Conservation (phyloP, 306 rosid species). For the Malus sieversii region DNA sequence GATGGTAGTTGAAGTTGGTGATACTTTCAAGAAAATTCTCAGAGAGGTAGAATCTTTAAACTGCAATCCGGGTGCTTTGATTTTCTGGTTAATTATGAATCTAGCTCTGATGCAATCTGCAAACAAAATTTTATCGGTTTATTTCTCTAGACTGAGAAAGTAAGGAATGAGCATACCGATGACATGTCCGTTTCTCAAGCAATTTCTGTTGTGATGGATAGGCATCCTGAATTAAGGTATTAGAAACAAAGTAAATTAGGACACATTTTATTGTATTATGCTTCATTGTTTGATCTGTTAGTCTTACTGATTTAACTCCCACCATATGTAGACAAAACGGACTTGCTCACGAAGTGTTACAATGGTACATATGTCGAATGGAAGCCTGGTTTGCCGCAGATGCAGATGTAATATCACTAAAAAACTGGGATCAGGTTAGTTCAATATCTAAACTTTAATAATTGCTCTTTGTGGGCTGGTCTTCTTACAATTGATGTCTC, state of each 20-base stretch:
- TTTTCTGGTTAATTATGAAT: background rate
- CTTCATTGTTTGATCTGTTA: background rate
- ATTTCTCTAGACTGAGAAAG: conserved; percentile 45
- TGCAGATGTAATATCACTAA: conserved; percentile 66
- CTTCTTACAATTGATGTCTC: background rate
- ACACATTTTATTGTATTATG: background rate
- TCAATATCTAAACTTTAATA: background rate
- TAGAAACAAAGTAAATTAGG: background rate
- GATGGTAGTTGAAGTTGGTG: conserved; percentile 60
- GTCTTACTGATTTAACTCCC: background rate
- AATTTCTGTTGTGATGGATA: conserved; percentile 48
- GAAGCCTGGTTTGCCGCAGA: conserved; percentile 90
- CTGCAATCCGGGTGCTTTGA: background rate
- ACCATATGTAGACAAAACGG: conserved; percentile 50
- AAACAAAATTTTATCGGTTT: background rate
- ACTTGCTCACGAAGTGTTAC: conserved; percentile 61
- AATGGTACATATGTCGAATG: conserved; percentile 75
- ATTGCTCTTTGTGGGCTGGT: no score
- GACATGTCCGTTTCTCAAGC: conserved; percentile 63
- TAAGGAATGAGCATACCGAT: conserved; percentile 54
- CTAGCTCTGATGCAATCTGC: background rate
- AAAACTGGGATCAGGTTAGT: conserved; percentile 84
- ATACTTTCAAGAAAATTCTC: conserved; percentile 58
- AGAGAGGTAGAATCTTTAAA: conserved; percentile 37
- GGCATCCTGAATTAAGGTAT: conserved; percentile 61